Evolutionary conservation across 768 basidiomycete genomes (phyloP), one percentile per base, ranked within the genome.

Genomic region (Termitomyces sp.): DNA sequence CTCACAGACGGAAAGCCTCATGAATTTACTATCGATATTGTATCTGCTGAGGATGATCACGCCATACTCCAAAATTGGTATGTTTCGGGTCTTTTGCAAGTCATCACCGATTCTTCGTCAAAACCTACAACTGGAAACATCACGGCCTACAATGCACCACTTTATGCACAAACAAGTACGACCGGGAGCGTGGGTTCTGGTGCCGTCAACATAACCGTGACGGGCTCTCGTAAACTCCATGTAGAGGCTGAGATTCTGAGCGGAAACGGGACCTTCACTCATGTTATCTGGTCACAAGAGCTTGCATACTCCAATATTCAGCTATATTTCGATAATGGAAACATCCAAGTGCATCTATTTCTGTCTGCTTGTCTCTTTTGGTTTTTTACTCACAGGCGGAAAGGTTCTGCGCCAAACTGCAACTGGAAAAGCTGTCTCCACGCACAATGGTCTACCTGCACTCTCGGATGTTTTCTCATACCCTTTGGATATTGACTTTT

Each of bases 51-150:
- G 66, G 57, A 60, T 7, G 75, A 85, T 61, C 86, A 85, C 54
- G 69, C 74, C n/a, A 82, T 87, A 62, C 78, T 86, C 48, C 76
- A 80, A 57, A 91, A 90, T 63, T 92, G 90, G 91, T 88, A 81
- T 63, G 81, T 91, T 25, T 89, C 88, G 3, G 90, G 87, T 1
- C 59, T 74, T 5, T 67, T 92, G 6, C 88, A 91, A 65, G 84
- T 89, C 44, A 68, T 85, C 56, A 83, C 82, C 1, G 86, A 89
- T 63, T 66, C 81, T 7, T 88, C 88, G 29, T 68, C 74, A 1
- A 63, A 67, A 40, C 86, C 75, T 3, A 91, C 90, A 2, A 88
- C 82, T 1, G 90, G 90, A 27, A 76, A 73, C 27, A 88, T 91
- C 54, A 83, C 77, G 0, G 60, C 62, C 9, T 86, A 89, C 60